These are phyloP conservation scores for Apiospora malaysiana DNA, from an alignment of 2,329 filamentous ascomycete species.

Conservation along the genomic window DNA sequence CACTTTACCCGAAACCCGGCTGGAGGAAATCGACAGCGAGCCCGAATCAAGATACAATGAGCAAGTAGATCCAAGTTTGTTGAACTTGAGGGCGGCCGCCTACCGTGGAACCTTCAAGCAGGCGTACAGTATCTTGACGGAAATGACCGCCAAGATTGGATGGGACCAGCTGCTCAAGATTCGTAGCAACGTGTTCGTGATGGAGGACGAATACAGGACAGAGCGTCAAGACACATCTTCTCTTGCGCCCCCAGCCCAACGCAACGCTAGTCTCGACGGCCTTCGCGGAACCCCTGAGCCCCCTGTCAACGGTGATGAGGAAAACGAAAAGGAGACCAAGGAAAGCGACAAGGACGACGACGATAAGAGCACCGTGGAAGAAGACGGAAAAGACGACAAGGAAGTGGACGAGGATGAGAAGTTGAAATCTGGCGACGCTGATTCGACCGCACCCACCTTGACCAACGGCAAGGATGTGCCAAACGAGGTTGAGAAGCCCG, in stretches of 20 bases:
- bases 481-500: slow-evolving; percentile 74
- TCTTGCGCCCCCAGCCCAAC: slow-evolving; percentile 55
- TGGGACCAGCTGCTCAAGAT: slow-evolving; percentile 97
- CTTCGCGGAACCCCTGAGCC: slow-evolving; percentile 73
- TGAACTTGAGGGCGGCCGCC: slow-evolving; percentile 83
- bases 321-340: not conserved
- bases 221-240: slow-evolving; percentile 73
- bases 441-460: slow-evolving; percentile 41
- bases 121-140: slow-evolving; percentile 91
- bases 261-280: slow-evolving; percentile 80
- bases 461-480: slow-evolving; percentile 47
- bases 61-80: slow-evolving; percentile 83
- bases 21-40: slow-evolving; percentile 96
- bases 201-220: slow-evolving; percentile 97
- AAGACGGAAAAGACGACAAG: slow-evolving; percentile 41
- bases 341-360: not conserved
- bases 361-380: slow-evolving; percentile 39
- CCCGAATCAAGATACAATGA: slow-evolving; percentile 81
- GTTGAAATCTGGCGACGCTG: slow-evolving; percentile 37
- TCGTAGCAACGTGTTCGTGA: slow-evolving; percentile 96
- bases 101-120: slow-evolving; percentile 97
- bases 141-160: slow-evolving; percentile 94
- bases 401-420: slow-evolving; percentile 31
- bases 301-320: slow-evolving; percentile 53
- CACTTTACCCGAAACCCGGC: slow-evolving; percentile 83